These are phyloP conservation scores for Blastomyces silverae DNA, from an alignment of 2,329 filamentous ascomycete genomes.

Conservation along the genomic window DNA sequence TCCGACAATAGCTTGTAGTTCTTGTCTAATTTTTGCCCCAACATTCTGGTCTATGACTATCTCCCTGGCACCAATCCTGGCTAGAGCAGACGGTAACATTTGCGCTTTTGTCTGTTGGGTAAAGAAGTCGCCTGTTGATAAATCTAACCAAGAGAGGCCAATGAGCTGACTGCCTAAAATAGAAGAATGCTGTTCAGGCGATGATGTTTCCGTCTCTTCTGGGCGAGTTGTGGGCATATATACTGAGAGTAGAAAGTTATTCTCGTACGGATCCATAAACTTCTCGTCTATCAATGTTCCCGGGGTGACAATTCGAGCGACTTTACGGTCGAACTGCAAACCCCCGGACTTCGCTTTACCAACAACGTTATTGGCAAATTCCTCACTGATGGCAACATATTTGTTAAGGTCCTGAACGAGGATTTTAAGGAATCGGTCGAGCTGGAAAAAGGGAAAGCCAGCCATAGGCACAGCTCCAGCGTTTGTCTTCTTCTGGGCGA, in stretches of 20 bases:
- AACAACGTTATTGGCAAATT: conserved; percentile 68
- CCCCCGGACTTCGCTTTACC: conserved; percentile 68
- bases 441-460: conserved; percentile 86
- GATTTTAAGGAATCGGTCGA: conserved; percentile 87
- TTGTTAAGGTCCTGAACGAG: conserved; percentile 85
- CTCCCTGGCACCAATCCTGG: conserved; percentile 76
- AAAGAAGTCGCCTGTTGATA: conserved; percentile 91
- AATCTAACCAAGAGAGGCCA: conserved; percentile 86
- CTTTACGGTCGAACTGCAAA: conserved; percentile 73
- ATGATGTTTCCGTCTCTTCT: conserved; percentile 21
- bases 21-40: conserved; percentile 52
- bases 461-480: conserved; percentile 81
- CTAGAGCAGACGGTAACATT: conserved; percentile 70
- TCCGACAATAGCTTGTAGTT: conserved; percentile 60
- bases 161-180: conserved; percentile 44
- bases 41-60: conserved; percentile 67
- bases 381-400: conserved; percentile 90
- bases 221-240: conserved; percentile 47
- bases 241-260: conserved; percentile 85
- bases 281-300: conserved; percentile 96
- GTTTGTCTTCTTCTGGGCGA: conserved; percentile 71
- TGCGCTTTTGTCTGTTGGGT: conserved; percentile 68
- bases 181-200: conserved; percentile 27
- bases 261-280: conserved; percentile 89
- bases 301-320: conserved; percentile 83